Base-by-base conservation (phyloP, 2,329 filamentous ascomycete genomes). In the Xylariaceae sp. region DNA sequence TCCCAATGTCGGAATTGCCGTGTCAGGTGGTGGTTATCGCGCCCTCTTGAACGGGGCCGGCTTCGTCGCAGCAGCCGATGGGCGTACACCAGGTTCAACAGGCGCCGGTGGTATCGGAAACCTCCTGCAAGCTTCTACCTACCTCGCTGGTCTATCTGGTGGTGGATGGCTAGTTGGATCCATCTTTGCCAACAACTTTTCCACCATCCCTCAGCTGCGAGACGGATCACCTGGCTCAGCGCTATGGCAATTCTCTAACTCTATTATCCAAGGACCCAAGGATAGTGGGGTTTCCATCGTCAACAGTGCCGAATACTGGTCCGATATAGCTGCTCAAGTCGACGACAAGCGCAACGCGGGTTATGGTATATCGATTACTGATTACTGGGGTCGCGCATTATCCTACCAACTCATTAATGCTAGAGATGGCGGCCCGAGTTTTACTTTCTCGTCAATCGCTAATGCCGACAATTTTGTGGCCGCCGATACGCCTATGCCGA, bases 131-230 rank as follows among this genome's bases (percentile, higher is more conserved):
- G 79, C 85, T 0, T 73, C 87, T 0, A 93, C 89, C 0, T 94
- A 94, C 67, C 73, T 93, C 1, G 79, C 88, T 23, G 90, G 88
- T 1, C 75, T 93, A 1, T 91, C 88, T 17, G 90, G 90, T 4
- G 90, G 90, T 37, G 83, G 85, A 45, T 93, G 90, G 90, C 77
- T 92, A 16, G 82, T 93, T 3, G 89, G 89, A 2, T 90, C 87
- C 26, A 78, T 93, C 1, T 91, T 84, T 62, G 77, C 86, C 49
- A 92, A 93, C 74, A 93, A 92, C 71, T 92, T 90, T 69, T 89
- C 87, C 0, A 84, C 84, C 0, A 81, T 93, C 1, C 34, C 69
- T 51, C 39, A 73, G 66, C 60, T 70, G 53, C 65, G 66, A 6
- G 68, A 71, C 36, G 72, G 72, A 3, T 63, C 62, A 41, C 17